phyloP scores from a whole-genome alignment of 768 basidiomycete genomes.

The Lactarius trivialis region DNA sequence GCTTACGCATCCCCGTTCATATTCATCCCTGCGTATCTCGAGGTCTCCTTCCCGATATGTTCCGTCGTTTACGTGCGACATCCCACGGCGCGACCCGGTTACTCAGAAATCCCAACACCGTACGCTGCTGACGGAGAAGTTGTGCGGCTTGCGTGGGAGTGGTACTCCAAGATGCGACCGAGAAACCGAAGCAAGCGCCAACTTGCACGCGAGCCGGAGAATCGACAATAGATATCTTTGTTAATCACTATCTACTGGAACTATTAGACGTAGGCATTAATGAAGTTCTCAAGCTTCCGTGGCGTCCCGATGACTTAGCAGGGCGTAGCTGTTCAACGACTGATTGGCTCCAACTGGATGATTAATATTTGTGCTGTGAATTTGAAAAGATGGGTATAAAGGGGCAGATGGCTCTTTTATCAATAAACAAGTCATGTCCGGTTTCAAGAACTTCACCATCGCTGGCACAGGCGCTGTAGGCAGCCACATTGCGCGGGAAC shows the following conservation, averaged over 20 bases:
- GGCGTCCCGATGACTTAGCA: background rate
- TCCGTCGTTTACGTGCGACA: conserved; percentile 91
- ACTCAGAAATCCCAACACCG: conserved; percentile 92
- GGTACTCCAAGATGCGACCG: conserved; percentile 72
- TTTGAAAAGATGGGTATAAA: background rate
- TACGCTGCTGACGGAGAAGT: conserved; percentile 95
- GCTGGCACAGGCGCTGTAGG: conserved; percentile 3
- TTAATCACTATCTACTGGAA: background rate
- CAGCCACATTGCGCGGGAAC: background rate
- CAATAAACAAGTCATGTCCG: background rate
- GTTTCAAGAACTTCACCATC: conserved; percentile 7
- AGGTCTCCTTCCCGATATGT: conserved; percentile 81
- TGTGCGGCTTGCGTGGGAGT: conserved; percentile 92
- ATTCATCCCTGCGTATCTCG: conserved; percentile 89
- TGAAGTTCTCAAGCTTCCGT: background rate
- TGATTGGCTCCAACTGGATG: background rate
- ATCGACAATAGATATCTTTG: conserved; percentile 15
- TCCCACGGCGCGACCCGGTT: conserved; percentile 92
- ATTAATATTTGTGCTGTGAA: background rate
- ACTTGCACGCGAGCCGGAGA: conserved; percentile 23
- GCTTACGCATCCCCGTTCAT: conserved; percentile 83
- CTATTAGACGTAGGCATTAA: background rate
- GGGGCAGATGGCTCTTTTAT: background rate
- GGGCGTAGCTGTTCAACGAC: background rate
- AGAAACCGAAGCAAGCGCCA: conserved; percentile 36